Evolutionary conservation across 371 early-diverging fungal genomes (phyloP), one percentile per base, ranked within the genome.

Genomic region (Mucor saturninus): DNA sequence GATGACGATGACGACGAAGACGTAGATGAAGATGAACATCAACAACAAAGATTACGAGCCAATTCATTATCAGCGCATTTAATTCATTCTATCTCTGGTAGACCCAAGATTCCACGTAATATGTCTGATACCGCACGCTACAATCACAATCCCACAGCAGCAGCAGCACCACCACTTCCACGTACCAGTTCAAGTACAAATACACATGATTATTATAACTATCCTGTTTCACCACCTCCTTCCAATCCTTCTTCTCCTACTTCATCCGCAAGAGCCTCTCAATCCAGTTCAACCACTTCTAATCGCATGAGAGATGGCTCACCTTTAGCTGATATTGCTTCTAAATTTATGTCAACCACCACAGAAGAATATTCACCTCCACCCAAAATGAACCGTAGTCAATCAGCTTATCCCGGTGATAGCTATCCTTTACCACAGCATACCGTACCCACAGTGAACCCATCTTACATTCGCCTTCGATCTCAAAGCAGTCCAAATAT

Each of bases 401-500:
- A 77, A 64, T 77, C 77, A 5, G 72, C 32, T 31, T 50, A 48
- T 15, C 56, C 29, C 14, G 38, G 48, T 21, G 26, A 48, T 29
- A 15, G 13, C 3, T 32, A 35, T 2, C 56, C 26, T 5, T 31
- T 31, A 46, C 59, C 51, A 28, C 48, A 49, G 51, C 89, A 62
- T 21, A 21, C 21, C 0, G 21, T 21, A 21, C 21, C 21, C 21
- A 21, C 21, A 21, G 21, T 21, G 21, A 21, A 15, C 39, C 37
- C 51, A 65, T 49, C 2, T 62, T 59, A 38, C 50, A 68, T 70
- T 14, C 83, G 87, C n/a, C 65, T 80, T 32, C 77, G 89, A 31
- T 85, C 87, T 5, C 86, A 85, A 51, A 87, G 87, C 64, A 87
- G 83, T 59, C 86, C 89, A 38, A 87, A 87, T 70, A 87, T 89